Evolutionary conservation across 2,329 filamentous ascomycete genomes (phyloP), one percentile per base, ranked within the genome.

Genomic region (Emmonsia crescens): DNA sequence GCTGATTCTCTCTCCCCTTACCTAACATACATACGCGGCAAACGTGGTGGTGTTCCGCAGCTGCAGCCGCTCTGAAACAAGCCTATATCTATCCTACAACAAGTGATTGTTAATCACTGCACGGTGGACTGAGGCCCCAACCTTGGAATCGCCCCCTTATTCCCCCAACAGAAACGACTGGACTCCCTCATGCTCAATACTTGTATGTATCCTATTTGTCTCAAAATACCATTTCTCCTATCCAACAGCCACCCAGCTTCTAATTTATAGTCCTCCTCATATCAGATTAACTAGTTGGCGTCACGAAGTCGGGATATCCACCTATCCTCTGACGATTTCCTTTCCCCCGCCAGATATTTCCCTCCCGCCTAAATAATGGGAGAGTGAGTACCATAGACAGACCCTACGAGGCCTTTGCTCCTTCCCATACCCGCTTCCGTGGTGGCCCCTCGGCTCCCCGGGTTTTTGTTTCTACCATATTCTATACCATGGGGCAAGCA

Each of bases 401-500:
- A 38, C 12, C 19, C 9, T 3, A 21, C 56, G 24, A 27, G 12
- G 46, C 49, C 27, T 38, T 60, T 52, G 59, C 64, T 63, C 64
- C 64, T 60, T 64, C 66, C 62, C 65, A 62, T 64, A 62, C 63
- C 59, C 57, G 61, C 61, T 52, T 63, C 63, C 57, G 54, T 57
- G 64, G 57, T 40, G 33, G 27, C 49, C 59, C 38, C n/a, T 57
- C 24, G 36, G 14, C 54, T n/a, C 14, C 54, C 54, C 24, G 9
- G 21, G 21, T 40, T 40, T 40, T 40, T 49, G 24, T 29, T 49
- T 49, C 12, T 6, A 38, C 16, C 6, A 21, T 46, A n/a, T 21
- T 58, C 67, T 68, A 66, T 74, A 73, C 71, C 74, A 77, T 77
- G 75, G 75, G 75, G 70, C 75, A 77, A 68, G 72, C 71, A 66